Base-by-base conservation (phyloP, 176 grass and related monocot species). In the Aegilops speltoides region DNA sequence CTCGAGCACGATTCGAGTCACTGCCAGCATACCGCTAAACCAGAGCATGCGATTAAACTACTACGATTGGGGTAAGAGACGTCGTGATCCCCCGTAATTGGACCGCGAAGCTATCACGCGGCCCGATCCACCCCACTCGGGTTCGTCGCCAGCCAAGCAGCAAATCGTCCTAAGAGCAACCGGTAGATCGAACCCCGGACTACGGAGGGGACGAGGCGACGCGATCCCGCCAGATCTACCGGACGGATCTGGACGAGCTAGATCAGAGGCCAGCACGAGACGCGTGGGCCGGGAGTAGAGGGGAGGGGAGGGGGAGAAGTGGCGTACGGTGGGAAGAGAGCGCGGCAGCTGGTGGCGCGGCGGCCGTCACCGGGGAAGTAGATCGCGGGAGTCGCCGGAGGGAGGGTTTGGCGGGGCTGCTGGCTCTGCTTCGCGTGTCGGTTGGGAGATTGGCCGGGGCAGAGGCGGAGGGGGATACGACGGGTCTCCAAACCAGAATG, bases 211-310 rank as follows among this genome's bases (percentile, higher is more conserved):
- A 8, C 52, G 8, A 34, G 14, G 5, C 10, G 19, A 24, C 8
- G 37, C 38, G 82, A 65, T 76, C 40, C 38, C 38, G 8, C 33
- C 73, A 77, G 83, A 77, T 85, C 73, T 50, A 19, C 41, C 38
- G 12, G 83, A 52, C 38, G 19, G 83, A 77, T 85, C 83, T 77
- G 73, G 28, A 66, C 19, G 40, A 36, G 72, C 38, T 17, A 22
- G 50, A 54, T 54, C 50, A 54, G 60, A 36, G 40, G 14, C 65
- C 34, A 29, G 41, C 14, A 11, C 36, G 26, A 65, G 26, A 48
- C 72, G 17, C 12, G 9, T 13, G 33, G 7, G 19, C 31, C 0
- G 17, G 37, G 57, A 60, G 63, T 29, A 71, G 76, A 43, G 43
- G 12, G 43, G 16, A 19, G 19, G 7, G 19, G 52, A 3, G 17